These are phyloP conservation scores for Aspergillus pseudoviridinutans DNA, from an alignment of 2,329 filamentous ascomycete species.

Conservation along the genomic window DNA sequence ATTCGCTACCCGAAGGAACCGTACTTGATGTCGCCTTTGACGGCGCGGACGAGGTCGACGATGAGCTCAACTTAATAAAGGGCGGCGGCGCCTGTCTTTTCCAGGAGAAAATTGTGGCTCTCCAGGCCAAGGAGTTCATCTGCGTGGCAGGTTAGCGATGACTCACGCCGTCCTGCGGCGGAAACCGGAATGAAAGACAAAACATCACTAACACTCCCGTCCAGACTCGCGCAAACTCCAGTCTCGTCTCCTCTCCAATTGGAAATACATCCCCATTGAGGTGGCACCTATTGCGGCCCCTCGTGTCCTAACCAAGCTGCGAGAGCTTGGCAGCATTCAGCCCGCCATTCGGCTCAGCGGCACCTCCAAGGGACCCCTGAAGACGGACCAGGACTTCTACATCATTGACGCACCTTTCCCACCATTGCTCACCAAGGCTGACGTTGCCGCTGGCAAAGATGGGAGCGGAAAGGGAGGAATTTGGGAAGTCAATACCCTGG, in stretches of 20 bases:
- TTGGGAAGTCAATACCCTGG: conserved; percentile 77
- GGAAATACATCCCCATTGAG: conserved; percentile 88
- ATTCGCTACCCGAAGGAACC: conserved; percentile 62
- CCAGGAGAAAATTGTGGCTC: conserved; percentile 94
- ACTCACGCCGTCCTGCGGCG: background rate
- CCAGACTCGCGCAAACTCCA: conserved; percentile 88
- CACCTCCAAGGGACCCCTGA: conserved; percentile 73
- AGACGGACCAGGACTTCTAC: conserved; percentile 81
- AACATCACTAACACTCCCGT: background rate
- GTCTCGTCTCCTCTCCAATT: conserved; percentile 65
- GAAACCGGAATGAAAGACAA: background rate
- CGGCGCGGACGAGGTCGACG: conserved; percentile 94
- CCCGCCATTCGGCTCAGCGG: conserved; percentile 70
- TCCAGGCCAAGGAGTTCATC: conserved; percentile 77
- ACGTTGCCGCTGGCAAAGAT: conserved; percentile 46
- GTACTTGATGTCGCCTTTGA: conserved; percentile 89
- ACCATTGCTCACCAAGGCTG: conserved; percentile 62
- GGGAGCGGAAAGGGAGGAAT: conserved; percentile 59
- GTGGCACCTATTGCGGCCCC: conserved; percentile 80
- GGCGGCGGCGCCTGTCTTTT: conserved; percentile 96
- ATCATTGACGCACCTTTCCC: conserved; percentile 90
- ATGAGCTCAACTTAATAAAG: conserved; percentile 94
- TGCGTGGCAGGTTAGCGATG: conserved; percentile 68
- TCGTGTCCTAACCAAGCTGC: conserved; percentile 69
- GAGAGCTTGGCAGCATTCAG: conserved; percentile 65